Evolutionary conservation across 805 yeast genomes (phyloP).

Genomic region (Saturnispora saitoi): DNA sequence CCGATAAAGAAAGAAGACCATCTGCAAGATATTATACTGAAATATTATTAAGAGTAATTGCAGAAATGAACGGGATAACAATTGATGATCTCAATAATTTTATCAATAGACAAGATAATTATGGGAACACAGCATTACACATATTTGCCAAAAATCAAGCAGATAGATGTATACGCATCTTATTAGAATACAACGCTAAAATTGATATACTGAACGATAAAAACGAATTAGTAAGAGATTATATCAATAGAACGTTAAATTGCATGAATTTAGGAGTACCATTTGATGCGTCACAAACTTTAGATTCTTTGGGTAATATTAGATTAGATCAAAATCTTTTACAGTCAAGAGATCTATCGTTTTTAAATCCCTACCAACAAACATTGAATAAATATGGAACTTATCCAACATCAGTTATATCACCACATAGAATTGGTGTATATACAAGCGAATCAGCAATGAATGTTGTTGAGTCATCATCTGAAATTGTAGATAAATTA

Average conservation of each 20-base stretch:
- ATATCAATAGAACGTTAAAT: slow-evolving; percentile 22
- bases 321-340: not conserved
- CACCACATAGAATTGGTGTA: not conserved
- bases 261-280: slow-evolving; percentile 13
- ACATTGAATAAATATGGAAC: slow-evolving; percentile 24
- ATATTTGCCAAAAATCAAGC: slow-evolving; percentile 39
- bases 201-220: slow-evolving; percentile 42
- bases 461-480: slow-evolving; percentile 41
- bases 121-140: slow-evolving; percentile 51
- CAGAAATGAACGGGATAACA: slow-evolving; percentile 44
- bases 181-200: slow-evolving; percentile 43
- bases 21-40: slow-evolving; percentile 81
- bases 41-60: slow-evolving; percentile 61
- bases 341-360: slow-evolving; percentile 5
- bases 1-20: slow-evolving; percentile 58
- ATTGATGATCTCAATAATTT: slow-evolving; percentile 52
- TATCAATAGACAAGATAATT: slow-evolving; percentile 46
- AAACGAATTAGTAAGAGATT: slow-evolving; percentile 35
- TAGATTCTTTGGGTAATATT: slow-evolving; percentile 6
- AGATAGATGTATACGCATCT: slow-evolving; percentile 35
- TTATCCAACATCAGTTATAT: not conserved
- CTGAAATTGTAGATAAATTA: slow-evolving; percentile 42
- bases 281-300: slow-evolving; percentile 5
- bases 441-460: slow-evolving; percentile 48
- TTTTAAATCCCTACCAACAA: slow-evolving; percentile 14